Base-by-base conservation (phyloP, 1,284 basidiomycete species). In the Inonotus hispidus region DNA sequence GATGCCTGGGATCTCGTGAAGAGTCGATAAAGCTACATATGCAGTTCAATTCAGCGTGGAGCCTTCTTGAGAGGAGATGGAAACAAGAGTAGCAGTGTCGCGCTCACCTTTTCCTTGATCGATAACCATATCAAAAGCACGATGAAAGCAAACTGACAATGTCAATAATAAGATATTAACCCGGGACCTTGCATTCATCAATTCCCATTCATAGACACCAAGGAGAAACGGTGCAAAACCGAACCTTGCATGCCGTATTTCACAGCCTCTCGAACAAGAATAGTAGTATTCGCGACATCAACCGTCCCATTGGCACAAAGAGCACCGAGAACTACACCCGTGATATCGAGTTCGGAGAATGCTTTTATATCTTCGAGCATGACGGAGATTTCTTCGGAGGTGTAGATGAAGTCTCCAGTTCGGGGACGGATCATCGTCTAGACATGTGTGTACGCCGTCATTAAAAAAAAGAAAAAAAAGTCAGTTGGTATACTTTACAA, bases 81-180 rank as follows among this genome's bases (percentile, higher is more conserved):
- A 8, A 10, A 13, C 38, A 39, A 39, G 13, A 39, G 38, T 39
- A 39, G 38, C n/a, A 13, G n/a, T 11, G 38, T n/a, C 38, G 25
- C 53, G 66, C 69, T 38, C 61, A 82, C 88, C 83, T 75, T 81
- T 74, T 53, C 74, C 70, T 13, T 79, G 72, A 68, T 88, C 78
- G 52, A 71, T 71, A 2, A 82, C 81, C 84, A 92, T 84, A 69
- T 93, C 91, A 67, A 92, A 87, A 16, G 91, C 91, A 59, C 91
- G 78, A 69, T 93, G 91, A 69, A 93, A 93, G 65, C 88, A 91
- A 37, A 91, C 90, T 91, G 58, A n/a, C n/a, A n/a, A n/a, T n/a
- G n/a, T n/a, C 46, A 54, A 47, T 25, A 8, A 55, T 7, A 14
- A 27, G n/a, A n/a, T n/a, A n/a, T n/a, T n/a, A n/a, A n/a, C n/a